phyloP scores from a whole-genome alignment of 176 grass and related monocot genomes.

The Coix lacrymajobi region DNA sequence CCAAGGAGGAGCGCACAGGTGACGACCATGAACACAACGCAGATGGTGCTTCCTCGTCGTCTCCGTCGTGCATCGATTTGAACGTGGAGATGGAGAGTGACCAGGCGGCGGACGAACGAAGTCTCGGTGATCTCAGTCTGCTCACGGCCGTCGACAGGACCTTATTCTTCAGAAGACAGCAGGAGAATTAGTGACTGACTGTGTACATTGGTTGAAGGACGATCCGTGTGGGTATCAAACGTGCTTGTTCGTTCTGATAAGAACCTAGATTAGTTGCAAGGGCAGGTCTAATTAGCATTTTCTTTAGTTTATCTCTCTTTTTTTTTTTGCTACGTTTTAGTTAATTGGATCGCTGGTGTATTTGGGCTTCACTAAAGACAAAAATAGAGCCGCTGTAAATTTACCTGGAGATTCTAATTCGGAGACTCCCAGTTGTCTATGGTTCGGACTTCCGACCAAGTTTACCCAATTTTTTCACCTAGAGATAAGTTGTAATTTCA shows the following conservation, averaged over 20 bases:
- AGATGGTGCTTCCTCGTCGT: not conserved
- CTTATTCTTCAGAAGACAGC: conserved; percentile 67
- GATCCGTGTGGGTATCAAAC: conserved; percentile 4
- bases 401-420: not conserved
- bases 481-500: no score
- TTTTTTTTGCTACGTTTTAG: not conserved
- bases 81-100: conserved; percentile 50
- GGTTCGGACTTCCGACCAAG: no score
- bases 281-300: conserved; percentile 1
- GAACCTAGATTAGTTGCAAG: conserved; percentile 1
- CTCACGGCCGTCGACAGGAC: conserved; percentile 63
- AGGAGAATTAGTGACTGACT: conserved; percentile 24
- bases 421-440: no score
- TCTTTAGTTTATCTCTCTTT: not conserved
- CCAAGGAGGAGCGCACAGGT: conserved; percentile 16
- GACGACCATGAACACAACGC: conserved; percentile 20
- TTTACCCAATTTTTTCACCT: not conserved
- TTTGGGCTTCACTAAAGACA: not conserved
- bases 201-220: conserved; percentile 8
- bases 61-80: conserved; percentile 64
- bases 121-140: conserved; percentile 36
- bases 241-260: not conserved
- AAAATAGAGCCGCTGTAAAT: conserved; percentile 20
- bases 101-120: conserved; percentile 22
- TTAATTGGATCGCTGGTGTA: conserved; percentile 3